Evolutionary conservation across 768 basidiomycete species (phyloP).

Genomic region (Suillus placidus): DNA sequence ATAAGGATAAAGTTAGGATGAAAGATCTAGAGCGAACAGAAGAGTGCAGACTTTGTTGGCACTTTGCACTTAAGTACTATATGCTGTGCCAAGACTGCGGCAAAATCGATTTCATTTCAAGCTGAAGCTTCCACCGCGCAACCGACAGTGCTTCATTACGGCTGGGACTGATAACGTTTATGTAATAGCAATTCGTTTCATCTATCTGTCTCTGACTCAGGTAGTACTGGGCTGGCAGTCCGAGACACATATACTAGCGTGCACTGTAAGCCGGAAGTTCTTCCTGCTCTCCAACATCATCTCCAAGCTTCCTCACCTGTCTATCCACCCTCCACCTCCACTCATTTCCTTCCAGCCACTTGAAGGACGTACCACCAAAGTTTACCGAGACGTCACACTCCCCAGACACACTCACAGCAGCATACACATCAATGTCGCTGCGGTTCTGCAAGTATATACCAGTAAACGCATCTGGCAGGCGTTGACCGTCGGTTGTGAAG

Average conservation of each 20-base stretch:
- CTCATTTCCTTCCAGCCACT: slow-evolving; percentile 66
- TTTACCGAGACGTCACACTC: slow-evolving; percentile 44
- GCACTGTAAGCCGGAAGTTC: slow-evolving; percentile 42
- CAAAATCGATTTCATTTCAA: neutral
- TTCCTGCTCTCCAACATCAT: slow-evolving; percentile 38
- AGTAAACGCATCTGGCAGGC: slow-evolving; percentile 57
- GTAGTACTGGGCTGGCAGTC: neutral
- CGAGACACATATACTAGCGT: neutral
- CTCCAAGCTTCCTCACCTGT: slow-evolving; percentile 54
- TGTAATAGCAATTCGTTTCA: neutral
- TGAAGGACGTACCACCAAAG: slow-evolving; percentile 62
- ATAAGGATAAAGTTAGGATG: neutral
- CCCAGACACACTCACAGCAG: slow-evolving; percentile 63
- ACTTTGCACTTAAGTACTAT: neutral
- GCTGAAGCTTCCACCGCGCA: neutral
- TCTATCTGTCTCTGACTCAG: neutral
- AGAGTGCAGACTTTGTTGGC: neutral
- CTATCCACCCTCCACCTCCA: slow-evolving; percentile 68
- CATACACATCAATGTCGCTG: slow-evolving; percentile 57
- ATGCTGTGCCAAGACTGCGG: neutral
- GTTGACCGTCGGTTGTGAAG: slow-evolving; percentile 65
- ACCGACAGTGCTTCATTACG: neutral
- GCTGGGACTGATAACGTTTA: neutral
- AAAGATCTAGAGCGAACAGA: neutral
- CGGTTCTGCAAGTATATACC: slow-evolving; percentile 59